Evolutionary conservation across 371 early-diverging fungal species (phyloP), one percentile per base, ranked within the genome.

Genomic region (Thermomucor indicae-seudaticae): DNA sequence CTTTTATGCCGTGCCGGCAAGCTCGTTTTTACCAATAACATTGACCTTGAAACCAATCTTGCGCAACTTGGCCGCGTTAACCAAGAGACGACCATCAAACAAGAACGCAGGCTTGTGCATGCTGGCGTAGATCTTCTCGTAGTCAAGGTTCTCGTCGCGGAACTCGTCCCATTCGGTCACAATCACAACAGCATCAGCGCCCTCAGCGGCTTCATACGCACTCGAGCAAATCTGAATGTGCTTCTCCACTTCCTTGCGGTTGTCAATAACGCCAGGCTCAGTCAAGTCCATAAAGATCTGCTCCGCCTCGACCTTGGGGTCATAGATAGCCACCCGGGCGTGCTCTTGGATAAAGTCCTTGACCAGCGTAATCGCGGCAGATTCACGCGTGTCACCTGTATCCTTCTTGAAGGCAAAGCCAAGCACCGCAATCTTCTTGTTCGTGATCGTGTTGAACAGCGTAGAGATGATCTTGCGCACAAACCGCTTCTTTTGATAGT

Each of bases 391-490:
- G 68, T 96, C 97, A 46, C 93, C 93, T 22, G 95, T 96, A 57
- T 93, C 90, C 80, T 91, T 91, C 80, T 96, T 96, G 81, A 91
- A 96, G 6, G 97, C 95, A 63, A 95, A 96, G 22, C 97, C 97
- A 37, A 91, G 79, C 19, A 93, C 75, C 6, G 91, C 90, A 57
- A 96, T 80, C 49, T 76, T 78, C 77, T 89, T 91, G 74, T 88
- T 80, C 46, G 88, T 85, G 62, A 93, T 85, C 27, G 92, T 91
- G 79, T 89, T 85, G 72, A 90, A 90, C 12, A 92, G 75, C 3
- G 76, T 74, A 35, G 79, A 72, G 55, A 90, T 78, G 52, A 81
- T 81, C 57, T 78, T 80, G 56, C 76, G 70, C 24, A 86, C 83
- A 72, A 96, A 95, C 44, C 97, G 86, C 62, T 75, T 65, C 79